Evolutionary conservation across 2,329 filamentous ascomycete species (phyloP), one percentile per base, ranked within the genome.

Genomic region (Exophiala lecanii-corni): DNA sequence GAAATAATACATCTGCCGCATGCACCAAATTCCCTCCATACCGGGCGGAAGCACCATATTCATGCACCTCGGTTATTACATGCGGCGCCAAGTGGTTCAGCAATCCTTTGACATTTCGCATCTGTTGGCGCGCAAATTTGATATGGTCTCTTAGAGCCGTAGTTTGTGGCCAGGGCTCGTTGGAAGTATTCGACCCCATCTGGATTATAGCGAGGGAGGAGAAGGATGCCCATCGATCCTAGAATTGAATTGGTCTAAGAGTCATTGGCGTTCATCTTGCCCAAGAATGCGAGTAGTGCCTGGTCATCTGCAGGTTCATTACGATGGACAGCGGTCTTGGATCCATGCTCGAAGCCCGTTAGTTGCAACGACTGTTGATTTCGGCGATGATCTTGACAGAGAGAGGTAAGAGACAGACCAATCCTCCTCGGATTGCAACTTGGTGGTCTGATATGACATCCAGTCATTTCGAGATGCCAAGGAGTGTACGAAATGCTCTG

Each of bases 81-180:
- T 46, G 38, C 31, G 43, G 38, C 7, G 13, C 38, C 13, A 46
- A 42, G 21, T 17, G 33, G 18, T 35, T 33, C 17, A 46, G 37
- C 10, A 42, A 23, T 25, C 38, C 16, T 25, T 46, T 42, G 20
- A 46, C 34, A 23, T 42, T 23, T 28, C 43, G 28, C 4, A 38
- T 42, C 17, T 42, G 43, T 31, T 38, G 31, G 15, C 32, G 12
- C 13, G 39, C 38, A 13, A 46, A 38, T 28, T 42, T 42, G 13
- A 46, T 37, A 26, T 46, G 38, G 33, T 46, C 43, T 4, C 38
- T 46, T 46, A 2, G 38, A 33, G 19, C 41, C 38, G 19, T 41
- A 41, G 18, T 46, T 46, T 9, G 31, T 46, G 13, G 43, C 32
- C 16, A 42, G 26, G 9, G 31, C 37, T 13, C 43, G 39, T 28